These are phyloP conservation scores for Phlyctochytrium arcticum DNA, from an alignment of 192 early-diverging fungal species.

Conservation along the genomic window DNA sequence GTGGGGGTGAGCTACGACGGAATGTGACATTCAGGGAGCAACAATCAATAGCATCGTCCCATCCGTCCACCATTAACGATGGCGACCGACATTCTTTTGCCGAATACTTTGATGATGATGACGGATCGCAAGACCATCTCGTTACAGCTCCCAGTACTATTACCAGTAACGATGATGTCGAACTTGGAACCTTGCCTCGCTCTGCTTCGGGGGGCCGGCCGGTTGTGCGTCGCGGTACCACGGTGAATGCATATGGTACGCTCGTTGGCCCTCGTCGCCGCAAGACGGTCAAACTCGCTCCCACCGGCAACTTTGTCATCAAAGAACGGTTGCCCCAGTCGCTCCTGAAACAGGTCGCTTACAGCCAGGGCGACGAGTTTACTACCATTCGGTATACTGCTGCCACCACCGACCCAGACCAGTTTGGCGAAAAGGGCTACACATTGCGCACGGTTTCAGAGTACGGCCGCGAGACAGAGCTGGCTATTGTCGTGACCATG, in stretches of 20 bases:
- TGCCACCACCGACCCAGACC: slow-evolving; percentile 52
- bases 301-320: slow-evolving; percentile 31
- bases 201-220: not conserved
- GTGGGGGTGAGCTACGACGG: too few species aligned
- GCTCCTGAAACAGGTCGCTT: slow-evolving; percentile 27
- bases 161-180: too few species aligned
- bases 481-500: slow-evolving; percentile 80
- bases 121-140: too few species aligned
- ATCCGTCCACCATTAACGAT: too few species aligned
- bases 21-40: too few species aligned
- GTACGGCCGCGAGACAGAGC: slow-evolving; percentile 56
- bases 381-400: slow-evolving; percentile 72
- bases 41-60: too few species aligned
- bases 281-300: slow-evolving; percentile 21
- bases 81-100: too few species aligned
- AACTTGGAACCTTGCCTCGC: too few species aligned
- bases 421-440: slow-evolving; percentile 66
- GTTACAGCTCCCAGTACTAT: too few species aligned
- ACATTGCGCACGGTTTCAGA: slow-evolving; percentile 61
- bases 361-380: slow-evolving; percentile 69
- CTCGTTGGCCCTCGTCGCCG: not conserved
- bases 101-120: too few species aligned
- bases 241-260: not conserved
- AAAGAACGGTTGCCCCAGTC: slow-evolving; percentile 19
- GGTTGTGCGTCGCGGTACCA: not conserved